Percentiles rank a stretch among this genome's conserved stretches.
Conservation (phyloP, 495 filamentous ascomycete genomes). For the Tuber indicum region DNA sequence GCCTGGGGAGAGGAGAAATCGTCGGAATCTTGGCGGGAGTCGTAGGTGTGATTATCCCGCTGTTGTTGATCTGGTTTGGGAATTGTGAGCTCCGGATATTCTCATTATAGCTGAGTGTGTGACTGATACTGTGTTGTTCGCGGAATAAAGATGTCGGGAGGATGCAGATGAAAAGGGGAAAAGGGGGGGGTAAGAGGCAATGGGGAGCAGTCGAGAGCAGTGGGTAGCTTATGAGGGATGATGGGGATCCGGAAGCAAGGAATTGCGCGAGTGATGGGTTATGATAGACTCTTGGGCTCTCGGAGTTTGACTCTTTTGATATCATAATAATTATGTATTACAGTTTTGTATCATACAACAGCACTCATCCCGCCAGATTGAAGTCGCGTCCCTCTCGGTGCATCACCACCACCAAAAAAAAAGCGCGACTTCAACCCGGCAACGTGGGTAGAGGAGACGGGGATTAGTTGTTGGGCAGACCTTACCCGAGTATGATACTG, state of each 20-base stretch:
- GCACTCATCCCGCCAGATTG: not conserved
- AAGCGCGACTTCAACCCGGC: not conserved
- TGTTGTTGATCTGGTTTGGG: conserved; percentile 42
- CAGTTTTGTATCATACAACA: not conserved
- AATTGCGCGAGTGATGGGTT: not conserved
- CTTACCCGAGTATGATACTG: not conserved
- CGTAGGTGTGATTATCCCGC: not conserved
- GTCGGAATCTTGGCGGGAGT: not conserved
- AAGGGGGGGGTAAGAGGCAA: conserved; percentile 9
- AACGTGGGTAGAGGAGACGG: not conserved
- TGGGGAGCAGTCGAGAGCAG: not conserved
- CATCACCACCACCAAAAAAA: not conserved
- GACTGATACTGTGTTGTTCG: not conserved
- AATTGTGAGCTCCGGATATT: not conserved
- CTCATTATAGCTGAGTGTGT: not conserved
- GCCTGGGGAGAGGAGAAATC: not conserved
- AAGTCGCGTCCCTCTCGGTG: not conserved
- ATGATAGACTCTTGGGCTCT: not conserved
- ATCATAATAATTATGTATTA: not conserved
- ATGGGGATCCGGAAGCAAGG: not conserved
- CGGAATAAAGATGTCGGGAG: not conserved
- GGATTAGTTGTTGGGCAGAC: not conserved
- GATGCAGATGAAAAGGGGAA: not conserved
- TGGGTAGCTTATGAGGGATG: not conserved
- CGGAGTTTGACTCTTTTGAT: not conserved